Conservation (phyloP, 179 eudicot species). For the Sideroxylon spinosum region DNA sequence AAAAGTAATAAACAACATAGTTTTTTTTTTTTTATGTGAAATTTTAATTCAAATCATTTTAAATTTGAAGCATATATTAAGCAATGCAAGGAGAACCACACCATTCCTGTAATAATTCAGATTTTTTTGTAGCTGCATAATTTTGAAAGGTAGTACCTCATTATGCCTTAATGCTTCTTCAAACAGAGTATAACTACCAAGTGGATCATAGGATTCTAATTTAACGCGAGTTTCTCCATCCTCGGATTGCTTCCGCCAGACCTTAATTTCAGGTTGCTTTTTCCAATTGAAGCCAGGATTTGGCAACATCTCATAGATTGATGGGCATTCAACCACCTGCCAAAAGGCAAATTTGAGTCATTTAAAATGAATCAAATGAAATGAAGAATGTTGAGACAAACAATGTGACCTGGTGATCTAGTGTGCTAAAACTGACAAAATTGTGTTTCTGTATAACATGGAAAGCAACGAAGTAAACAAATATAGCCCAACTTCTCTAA, state of each 20-base stretch:
- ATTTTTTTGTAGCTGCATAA: not conserved
- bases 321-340: conserved; percentile 88
- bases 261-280: conserved; percentile 60
- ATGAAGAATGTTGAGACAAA: not conserved
- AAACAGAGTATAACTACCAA: conserved; percentile 50
- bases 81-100: not conserved
- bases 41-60: not conserved
- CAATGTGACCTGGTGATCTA: not conserved
- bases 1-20: not conserved
- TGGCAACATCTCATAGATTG: conserved; percentile 89
- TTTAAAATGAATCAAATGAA: not conserved
- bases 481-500: conserved; percentile 4
- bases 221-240: conserved; percentile 42
- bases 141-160: conserved; percentile 47
- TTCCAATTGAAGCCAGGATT: conserved; percentile 80
- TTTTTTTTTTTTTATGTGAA: not conserved
- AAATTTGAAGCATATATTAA: not conserved
- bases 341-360: conserved; percentile 2
- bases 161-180: conserved; percentile 78
- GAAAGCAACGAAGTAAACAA: not conserved
- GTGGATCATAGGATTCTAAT: conserved; percentile 65
- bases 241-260: conserved; percentile 57
- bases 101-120: not conserved
- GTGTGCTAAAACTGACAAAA: not conserved
- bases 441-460: not conserved